Base-by-base conservation (phyloP, 352 stramenopile genomes). In the Phytophthora crassamura region DNA sequence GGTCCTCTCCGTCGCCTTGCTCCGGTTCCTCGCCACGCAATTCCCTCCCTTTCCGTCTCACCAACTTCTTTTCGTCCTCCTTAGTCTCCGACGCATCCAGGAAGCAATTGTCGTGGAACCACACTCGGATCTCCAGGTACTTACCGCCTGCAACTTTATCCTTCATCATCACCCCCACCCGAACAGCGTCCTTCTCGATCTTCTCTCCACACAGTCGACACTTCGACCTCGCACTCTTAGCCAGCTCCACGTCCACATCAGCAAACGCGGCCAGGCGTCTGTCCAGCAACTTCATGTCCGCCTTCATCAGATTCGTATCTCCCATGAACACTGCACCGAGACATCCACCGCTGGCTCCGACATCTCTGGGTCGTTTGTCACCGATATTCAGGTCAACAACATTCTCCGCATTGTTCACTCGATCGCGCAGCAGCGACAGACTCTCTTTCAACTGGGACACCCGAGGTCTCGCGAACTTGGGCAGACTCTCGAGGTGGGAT, bases 271-370 rank as follows among this genome's bases (percentile, higher is more conserved):
- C 70, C 8, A 78, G 49, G 16, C 54, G 39, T 34, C 59, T 38
- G 65, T 91, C 83, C 49, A 92, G 62, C 16, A 90, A 52, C 46
- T 80, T 85, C 67, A 90, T 76, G 45, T 94, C 86, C 0, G 62
- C 62, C 16, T 69, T 69, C 18, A 94, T 42, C 22, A 94, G 56
- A 64, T 94, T 92, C 5, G 68, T 92, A 45, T 94, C 86, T 18
- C 82, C 86, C 83, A 94, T 91, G 57, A 94, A 83, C 2, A 94
- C 57, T 3, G 82, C 81, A 7, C 86, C 86, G 1, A 92, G 46
- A 51, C 80, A 88, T 28, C 57, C 41, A 54, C 18, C 47, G n/a
- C 41, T 18, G 32, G n/a, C n/a, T 7, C 30, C 64, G 28, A 47
- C 18, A n/a, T 42, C 14, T 42, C 14, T 41, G 0, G 7, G 22